Base-by-base conservation (phyloP, 352 stramenopile genomes). In the Phytophthora foliorum region DNA sequence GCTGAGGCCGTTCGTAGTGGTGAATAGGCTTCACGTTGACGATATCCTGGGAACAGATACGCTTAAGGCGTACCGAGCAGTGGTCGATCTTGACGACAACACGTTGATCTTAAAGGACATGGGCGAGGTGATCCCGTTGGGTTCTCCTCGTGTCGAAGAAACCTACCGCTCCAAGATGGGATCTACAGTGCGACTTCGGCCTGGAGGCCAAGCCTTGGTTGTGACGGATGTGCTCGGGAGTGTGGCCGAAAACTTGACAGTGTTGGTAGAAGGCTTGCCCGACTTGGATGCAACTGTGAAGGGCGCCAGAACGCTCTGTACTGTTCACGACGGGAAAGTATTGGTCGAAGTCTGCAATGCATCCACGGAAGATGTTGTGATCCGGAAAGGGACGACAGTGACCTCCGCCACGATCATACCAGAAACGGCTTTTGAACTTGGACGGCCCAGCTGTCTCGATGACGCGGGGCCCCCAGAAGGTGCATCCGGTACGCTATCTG, bases 261-360 rank as follows among this genome's bases (percentile, higher is more conserved):
- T 63, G 2, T 21, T 63, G 6, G 56, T 63, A 1, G 32, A 57
- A 31, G 45, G 45, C 0, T 1, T 32, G 10, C 21, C 19, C 1
- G 57, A 44, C 10, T 17, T 64, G 13, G 44, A 55, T 9, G 31
- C 5, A 3, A 42, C 46, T 0, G 31, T 64, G 16, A 36, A 38
- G 7, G 24, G 50, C 14, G 45, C 57, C 2, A 25, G 57, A 44
- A 62, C 45, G 4, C 34, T 51, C 34, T 41, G 57, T 66, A 53
- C 36, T 1, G 57, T 31, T 36, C 36, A 58, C 10, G 4, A 46
- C 4, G 51, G 31, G 4, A 22, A 41, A 19, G 8, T 55, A 0
- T 0, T 63, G 1, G 56, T 55, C 1, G 56, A 66, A 8, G 46
- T 66, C 1, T 66, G 57, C 22, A 66, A 66, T 10, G 34, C 57